A percentile compares a stretch with the other conserved stretches of the same genome.
These are phyloP conservation scores for Melaleuca alternifolia DNA, from an alignment of 345 rosid genomes.

Conservation along the genomic window DNA sequence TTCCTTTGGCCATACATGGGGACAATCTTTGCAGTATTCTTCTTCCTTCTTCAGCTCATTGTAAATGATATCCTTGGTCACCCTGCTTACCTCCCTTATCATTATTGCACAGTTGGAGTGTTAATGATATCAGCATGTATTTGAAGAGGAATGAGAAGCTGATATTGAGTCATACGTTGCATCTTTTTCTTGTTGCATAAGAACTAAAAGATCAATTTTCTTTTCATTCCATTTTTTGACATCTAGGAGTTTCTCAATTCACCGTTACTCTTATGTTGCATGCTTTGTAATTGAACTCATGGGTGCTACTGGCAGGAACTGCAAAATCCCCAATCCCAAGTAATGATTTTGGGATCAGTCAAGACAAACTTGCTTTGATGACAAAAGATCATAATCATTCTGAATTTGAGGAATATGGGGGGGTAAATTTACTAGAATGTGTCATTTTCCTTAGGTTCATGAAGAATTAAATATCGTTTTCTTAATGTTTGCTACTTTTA, in stretches of 20 bases:
- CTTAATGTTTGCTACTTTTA: not conserved
- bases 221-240: not conserved
- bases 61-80: not conserved
- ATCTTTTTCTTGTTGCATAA: not conserved
- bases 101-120: not conserved
- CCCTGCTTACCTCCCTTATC: not conserved
- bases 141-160: not conserved
- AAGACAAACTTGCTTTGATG: constrained; percentile 57
- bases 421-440: constrained; percentile 22
- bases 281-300: not conserved
- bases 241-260: not conserved
- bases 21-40: not conserved
- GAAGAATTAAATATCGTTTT: not conserved
- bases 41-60: not conserved
- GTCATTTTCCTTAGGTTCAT: not conserved
- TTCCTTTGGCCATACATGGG: not conserved
- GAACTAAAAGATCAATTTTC: not conserved
- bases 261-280: not conserved
- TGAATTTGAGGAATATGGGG: constrained; percentile 60
- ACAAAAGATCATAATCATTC: constrained; percentile 63
- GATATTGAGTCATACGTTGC: not conserved
- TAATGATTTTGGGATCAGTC: constrained; percentile 62
- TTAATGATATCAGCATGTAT: not conserved
- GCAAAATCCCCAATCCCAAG: constrained; percentile 17
- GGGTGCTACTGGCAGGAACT: constrained; percentile 20